phyloP scores from a whole-genome alignment of 2,329 filamentous ascomycete genomes.

The Epichloe elymi region DNA sequence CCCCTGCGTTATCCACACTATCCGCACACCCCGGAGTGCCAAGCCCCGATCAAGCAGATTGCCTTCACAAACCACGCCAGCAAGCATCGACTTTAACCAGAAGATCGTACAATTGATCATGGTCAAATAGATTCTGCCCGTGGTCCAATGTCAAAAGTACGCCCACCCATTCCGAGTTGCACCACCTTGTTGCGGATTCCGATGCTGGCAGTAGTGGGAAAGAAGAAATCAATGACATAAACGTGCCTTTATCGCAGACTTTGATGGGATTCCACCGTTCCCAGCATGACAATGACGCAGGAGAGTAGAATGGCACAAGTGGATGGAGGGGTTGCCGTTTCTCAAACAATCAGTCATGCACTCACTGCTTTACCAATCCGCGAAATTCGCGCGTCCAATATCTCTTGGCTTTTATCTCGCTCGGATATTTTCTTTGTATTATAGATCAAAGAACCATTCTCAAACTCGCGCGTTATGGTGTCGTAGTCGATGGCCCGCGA shows the following conservation, averaged over 20 bases:
- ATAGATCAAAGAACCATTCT: no score
- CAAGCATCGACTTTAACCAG: slow-evolving; percentile 5
- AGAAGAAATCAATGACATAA: not conserved
- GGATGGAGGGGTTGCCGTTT: no score
- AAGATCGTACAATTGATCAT: slow-evolving; percentile 5
- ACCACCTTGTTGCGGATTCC: not conserved
- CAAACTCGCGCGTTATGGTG: not conserved
- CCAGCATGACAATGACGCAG: not conserved
- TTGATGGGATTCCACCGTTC: not conserved
- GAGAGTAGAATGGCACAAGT: no score
- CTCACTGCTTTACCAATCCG: no score
- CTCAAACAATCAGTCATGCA: no score
- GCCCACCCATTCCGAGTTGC: not conserved
- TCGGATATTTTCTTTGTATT: no score
- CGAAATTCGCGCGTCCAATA: no score
- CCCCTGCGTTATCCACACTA: not conserved
- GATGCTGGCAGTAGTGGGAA: not conserved
- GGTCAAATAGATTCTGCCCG: slow-evolving; percentile 1
- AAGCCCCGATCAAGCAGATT: not conserved
- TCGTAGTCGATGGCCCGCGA: not conserved
- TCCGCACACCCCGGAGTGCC: not conserved
- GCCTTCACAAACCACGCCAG: not conserved
- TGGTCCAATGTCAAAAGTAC: slow-evolving; percentile 1
- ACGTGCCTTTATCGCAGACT: not conserved
- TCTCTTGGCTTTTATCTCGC: no score